Conservation (phyloP, 1,139 yeast species). For the Taphrina populina region DNA sequence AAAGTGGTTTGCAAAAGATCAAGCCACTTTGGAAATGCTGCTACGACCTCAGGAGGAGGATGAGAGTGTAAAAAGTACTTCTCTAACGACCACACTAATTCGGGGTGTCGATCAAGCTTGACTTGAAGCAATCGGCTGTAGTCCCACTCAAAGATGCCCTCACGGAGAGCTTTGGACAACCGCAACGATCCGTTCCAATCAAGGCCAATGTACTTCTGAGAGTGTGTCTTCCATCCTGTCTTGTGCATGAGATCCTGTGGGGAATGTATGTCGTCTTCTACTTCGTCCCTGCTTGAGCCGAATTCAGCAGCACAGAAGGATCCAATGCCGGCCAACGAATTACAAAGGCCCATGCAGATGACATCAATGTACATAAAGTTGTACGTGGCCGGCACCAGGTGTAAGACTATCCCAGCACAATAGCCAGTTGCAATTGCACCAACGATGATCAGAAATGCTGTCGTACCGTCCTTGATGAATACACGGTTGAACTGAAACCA, state of each 20-base stretch:
- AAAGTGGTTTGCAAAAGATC: not conserved
- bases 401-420: constrained; percentile 7
- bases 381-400: constrained; percentile 7
- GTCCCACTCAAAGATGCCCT: not conserved
- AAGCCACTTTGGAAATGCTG: constrained; percentile 9
- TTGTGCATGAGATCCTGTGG: constrained; percentile 22
- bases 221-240: constrained; percentile 22
- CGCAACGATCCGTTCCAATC: constrained; percentile 1
- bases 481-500: constrained; percentile 22
- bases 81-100: not conserved
- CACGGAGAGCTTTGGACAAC: not conserved
- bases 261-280: constrained; percentile 10
- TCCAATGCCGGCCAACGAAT: not conserved
- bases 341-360: constrained; percentile 7
- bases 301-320: constrained; percentile 17
- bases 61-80: not conserved
- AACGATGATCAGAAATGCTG: constrained; percentile 4
- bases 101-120: not conserved
- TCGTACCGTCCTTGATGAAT: constrained; percentile 19
- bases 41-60: constrained; percentile 1
- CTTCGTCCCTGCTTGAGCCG: constrained; percentile 10
- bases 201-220: constrained; percentile 14
- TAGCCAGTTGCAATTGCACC: constrained; percentile 7
- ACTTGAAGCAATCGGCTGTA: not conserved
- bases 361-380: constrained; percentile 7